phyloP scores from a whole-genome alignment of 306 rosid species.

The Trichosanthes cucumerina region DNA sequence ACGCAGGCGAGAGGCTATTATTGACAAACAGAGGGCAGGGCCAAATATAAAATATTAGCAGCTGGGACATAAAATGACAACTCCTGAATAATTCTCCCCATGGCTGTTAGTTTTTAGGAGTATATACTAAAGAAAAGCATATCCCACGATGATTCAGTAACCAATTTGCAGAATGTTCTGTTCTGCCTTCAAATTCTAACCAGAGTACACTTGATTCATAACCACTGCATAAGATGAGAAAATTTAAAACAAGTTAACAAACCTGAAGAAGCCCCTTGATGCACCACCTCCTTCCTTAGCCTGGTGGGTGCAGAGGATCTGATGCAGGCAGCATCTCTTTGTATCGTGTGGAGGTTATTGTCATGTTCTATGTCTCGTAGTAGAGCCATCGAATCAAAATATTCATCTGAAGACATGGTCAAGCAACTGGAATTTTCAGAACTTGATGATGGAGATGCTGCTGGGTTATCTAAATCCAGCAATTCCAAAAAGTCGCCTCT shows the following conservation, averaged over 20 bases:
- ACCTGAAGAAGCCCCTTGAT: constrained; percentile 27
- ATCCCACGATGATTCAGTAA: background rate
- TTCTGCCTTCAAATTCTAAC: background rate
- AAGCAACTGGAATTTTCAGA: constrained; percentile 32
- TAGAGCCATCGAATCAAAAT: constrained; percentile 23
- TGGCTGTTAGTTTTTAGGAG: background rate
- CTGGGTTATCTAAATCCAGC: constrained; percentile 25
- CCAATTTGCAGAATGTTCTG: background rate
- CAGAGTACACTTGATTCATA: background rate
- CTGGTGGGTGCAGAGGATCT: constrained; percentile 13
- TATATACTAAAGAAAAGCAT: background rate
- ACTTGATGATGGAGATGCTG: constrained; percentile 23
- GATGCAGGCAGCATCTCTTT: constrained; percentile 19
- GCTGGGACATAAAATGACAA: background rate
- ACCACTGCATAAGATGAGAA: background rate
- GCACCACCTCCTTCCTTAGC: constrained; percentile 16
- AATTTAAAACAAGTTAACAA: background rate
- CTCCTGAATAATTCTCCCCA: background rate
- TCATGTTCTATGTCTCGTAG: constrained; percentile 18
- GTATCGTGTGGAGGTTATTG: background rate
- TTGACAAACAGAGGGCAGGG: background rate
- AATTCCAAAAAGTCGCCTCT: constrained; percentile 33
- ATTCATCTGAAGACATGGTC: constrained; percentile 29
- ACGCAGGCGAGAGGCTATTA: background rate
- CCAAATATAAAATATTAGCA: background rate